Evolutionary conservation across 108 stramenopile genomes (phyloP).

Genomic region (Aurantiochytrium sp.): DNA sequence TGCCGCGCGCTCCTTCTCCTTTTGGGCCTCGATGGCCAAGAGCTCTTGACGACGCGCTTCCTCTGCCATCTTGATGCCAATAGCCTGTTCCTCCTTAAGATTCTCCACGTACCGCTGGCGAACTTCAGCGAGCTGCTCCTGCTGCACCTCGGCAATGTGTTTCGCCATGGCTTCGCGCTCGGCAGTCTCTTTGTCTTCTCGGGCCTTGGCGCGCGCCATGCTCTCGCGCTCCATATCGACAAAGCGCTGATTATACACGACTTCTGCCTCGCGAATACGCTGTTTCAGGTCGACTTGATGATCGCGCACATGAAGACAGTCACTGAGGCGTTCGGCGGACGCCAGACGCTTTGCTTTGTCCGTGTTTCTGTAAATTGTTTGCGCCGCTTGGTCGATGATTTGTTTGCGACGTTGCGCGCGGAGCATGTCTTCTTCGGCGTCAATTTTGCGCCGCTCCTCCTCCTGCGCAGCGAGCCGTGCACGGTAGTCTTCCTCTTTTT

Average conservation of each 20-base stretch:
- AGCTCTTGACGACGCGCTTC: neutral
- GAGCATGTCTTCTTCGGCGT: neutral
- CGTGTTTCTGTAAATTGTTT: neutral
- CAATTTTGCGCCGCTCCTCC: neutral
- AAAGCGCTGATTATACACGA: neutral
- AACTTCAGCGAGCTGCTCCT: neutral
- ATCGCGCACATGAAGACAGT: conserved; percentile 9
- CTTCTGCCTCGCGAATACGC: neutral
- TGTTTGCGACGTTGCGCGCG: neutral
- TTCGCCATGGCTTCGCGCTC: neutral
- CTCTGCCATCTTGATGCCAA: neutral
- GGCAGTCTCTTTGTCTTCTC: neutral
- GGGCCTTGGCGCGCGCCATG: neutral
- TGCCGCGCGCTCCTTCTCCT: neutral
- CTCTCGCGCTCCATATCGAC: neutral
- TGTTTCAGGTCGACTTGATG: neutral
- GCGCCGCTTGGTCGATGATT: neutral
- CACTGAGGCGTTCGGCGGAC: neutral
- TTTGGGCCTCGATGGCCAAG: neutral
- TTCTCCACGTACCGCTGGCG: neutral
- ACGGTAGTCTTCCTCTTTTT: neutral
- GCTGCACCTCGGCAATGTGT: neutral
- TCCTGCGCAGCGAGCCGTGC: neutral
- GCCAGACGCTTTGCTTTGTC: conserved; percentile 4
- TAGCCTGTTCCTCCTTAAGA: neutral